Evolutionary conservation across 768 basidiomycete species (phyloP), one percentile per base, ranked within the genome.

Genomic region (Rubroboletus satanas): DNA sequence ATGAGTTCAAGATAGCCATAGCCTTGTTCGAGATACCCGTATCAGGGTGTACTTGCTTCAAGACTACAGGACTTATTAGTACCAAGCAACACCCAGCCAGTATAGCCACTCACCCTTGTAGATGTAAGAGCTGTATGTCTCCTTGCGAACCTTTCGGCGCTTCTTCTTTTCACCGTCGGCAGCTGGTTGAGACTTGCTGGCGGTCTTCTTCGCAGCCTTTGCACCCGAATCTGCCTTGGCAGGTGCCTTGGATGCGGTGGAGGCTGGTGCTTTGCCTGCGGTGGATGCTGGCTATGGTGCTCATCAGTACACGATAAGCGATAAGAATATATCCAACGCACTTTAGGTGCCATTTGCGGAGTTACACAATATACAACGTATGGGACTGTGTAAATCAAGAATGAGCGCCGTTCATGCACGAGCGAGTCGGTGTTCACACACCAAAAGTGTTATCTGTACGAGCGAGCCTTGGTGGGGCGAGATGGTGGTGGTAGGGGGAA

Each of bases 1-100:
- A 90, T 0, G 88, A 89, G 78, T 90, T 87, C 60, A 88, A 75
- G 69, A 90, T 89, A 49, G 87, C 84, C 86, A 89, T 87, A 11
- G 85, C 85, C 75, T 91, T 90, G 83, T 88, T 91, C 50, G 89
- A 91, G 77, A 93, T 91, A 84, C 90, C 91, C 58, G 90, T 92
- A 73, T 92, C 91, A 57, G 91, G 91, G 79, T 93, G 91, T 55
- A 93, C 91, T 75, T 93, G 90, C 79, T 90, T 91, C 69, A 93
- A 79, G 65, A 91, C 90, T 87, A 15, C 0, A 31, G 32, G 6
- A 37, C 11, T 4, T 26, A 35, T 62, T 23, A 61, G 23, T 35
- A 42, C 38, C 44, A 15, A 35, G 31, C 10, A 10, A 51, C 18
- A 26, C 15, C 17, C 14, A 21, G 0, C 23, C 23, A 26, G 12